phyloP scores from a whole-genome alignment of 1,284 basidiomycete genomes.

The Neonothopanus nambi region DNA sequence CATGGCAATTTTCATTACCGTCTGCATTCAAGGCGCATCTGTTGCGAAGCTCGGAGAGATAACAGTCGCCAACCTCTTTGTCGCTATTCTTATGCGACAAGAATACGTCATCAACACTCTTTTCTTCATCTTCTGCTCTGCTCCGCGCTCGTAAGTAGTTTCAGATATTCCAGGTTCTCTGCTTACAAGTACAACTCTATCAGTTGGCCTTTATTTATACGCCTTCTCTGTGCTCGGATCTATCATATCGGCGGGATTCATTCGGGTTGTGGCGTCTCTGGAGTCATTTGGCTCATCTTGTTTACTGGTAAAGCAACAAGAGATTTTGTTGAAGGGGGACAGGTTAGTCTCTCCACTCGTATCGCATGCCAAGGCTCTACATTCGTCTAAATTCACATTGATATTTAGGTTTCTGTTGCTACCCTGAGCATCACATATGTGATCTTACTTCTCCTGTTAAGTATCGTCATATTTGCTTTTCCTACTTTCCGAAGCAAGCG shows the following conservation, averaged over 20 bases:
- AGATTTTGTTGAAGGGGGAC: conserved; percentile 33
- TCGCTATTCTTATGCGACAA: conserved; percentile 44
- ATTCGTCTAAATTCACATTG: neutral
- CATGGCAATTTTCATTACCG: conserved; percentile 40
- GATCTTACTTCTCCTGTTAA: conserved; percentile 37
- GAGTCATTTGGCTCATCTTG: conserved; percentile 40
- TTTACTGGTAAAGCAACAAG: conserved; percentile 41
- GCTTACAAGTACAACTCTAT: neutral
- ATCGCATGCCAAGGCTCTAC: neutral
- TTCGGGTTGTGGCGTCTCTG: conserved; percentile 43
- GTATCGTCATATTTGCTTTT: conserved; percentile 39
- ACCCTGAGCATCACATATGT: conserved; percentile 43
- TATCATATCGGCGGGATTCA: conserved; percentile 46
- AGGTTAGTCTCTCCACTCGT: conserved; percentile 25
- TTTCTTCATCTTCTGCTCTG: conserved; percentile 38
- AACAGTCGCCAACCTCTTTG: conserved; percentile 40
- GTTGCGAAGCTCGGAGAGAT: conserved; percentile 36
- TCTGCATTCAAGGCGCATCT: conserved; percentile 32
- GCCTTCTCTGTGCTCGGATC: conserved; percentile 38
- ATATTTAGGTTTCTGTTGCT: conserved; percentile 30
- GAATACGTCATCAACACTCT: conserved; percentile 46
- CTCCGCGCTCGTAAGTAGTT: conserved; percentile 33
- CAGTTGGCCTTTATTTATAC: conserved; percentile 40
- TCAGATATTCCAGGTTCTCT: conserved; percentile 7
- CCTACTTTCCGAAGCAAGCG: conserved; percentile 34